Evolutionary conservation across 2,329 filamentous ascomycete species (phyloP), one percentile per base, ranked within the genome.

Genomic region (Hymenoscyphus salicellus): DNA sequence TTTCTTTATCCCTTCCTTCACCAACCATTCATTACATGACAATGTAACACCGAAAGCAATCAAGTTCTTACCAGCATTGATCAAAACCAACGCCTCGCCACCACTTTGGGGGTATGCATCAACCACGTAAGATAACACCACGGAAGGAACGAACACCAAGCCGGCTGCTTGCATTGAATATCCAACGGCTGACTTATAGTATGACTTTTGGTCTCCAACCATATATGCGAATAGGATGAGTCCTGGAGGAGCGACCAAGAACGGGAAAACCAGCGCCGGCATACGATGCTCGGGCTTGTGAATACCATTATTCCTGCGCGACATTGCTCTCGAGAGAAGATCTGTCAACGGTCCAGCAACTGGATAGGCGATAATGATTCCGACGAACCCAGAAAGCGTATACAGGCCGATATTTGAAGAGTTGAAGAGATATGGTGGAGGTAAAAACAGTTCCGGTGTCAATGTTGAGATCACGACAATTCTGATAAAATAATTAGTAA

Each of bases 201-300:
- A n/a, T n/a, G n/a, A n/a, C n/a, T n/a, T n/a, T n/a, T n/a, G n/a
- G n/a, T n/a, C n/a, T n/a, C n/a, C n/a, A n/a, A n/a, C n/a, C n/a
- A n/a, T n/a, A n/a, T n/a, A n/a, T n/a, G n/a, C 72, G 55, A 75
- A 75, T n/a, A 77, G 68, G 28, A 76, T 66, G 1, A 77, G 71
- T 8, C 75, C 76, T 4, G 71, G 58, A 3, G 76, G 73, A n/a
- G 72, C 74, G 38, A 77, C 59, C n/a, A 77, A 55, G 55, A 79
- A 74, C 5, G 78, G 78, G 11, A 79, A 66, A 28, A 77, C 71
- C 1, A 80, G 72, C 1, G 77, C 73, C 1, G 78, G 75, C 1
- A 80, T 70, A 32, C 77, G 74, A 68, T 78, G 75, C 62, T 79
- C 77, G 23, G 78, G 78, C 59, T 78, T 74, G 66, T 78, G 77